Evolutionary conservation across 768 basidiomycete species (phyloP), one percentile per base, ranked within the genome.

Genomic region (Antrodiella citrinella): DNA sequence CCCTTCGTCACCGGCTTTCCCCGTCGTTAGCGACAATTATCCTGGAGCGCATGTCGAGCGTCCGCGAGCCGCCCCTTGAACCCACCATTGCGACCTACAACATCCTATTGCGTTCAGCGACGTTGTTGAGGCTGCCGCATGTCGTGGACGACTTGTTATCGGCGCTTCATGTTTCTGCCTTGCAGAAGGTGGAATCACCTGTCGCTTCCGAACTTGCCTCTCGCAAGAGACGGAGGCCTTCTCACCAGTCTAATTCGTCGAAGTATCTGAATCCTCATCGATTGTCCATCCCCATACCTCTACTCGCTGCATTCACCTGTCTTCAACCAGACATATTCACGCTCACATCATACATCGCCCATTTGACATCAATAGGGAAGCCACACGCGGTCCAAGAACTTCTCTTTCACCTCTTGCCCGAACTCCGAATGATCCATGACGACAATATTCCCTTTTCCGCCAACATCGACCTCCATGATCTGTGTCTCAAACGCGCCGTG

Each of bases 1-100:
- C 81, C 3, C 70, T 91, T 26, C 76, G 76, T 5, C 74, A 84
- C 56, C 73, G 75, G n/a, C 65, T 71, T 38, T 81, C 81, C 4
- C 64, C 74, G 15, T 51, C 58, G 1, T 66, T 78, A 21, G 83
- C 77, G 0, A 62, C 71, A 12, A 54, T 61, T 11, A 65, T 88
- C 12, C 60, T 86, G 10, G 54, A 73, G 11, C 77, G 86, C 55
- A 82, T 87, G 78, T 67, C 66, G 18, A 55, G 65, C 15, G 52
- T 66, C 2, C 72, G 77, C 13, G 51, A 65, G 5, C 67, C 70
- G 3, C 62, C 66, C 10, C 57, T 83, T 13, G 52, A 65, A 26
- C 81, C 81, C 0, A 68, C 74, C 51, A 67, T 66, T 7, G 60
- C 65, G 18, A 84, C 84, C 0, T 75, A 73, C 61, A 84, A 83